Evolutionary conservation across 768 basidiomycete species (phyloP).

Genomic region (Russula emetica): DNA sequence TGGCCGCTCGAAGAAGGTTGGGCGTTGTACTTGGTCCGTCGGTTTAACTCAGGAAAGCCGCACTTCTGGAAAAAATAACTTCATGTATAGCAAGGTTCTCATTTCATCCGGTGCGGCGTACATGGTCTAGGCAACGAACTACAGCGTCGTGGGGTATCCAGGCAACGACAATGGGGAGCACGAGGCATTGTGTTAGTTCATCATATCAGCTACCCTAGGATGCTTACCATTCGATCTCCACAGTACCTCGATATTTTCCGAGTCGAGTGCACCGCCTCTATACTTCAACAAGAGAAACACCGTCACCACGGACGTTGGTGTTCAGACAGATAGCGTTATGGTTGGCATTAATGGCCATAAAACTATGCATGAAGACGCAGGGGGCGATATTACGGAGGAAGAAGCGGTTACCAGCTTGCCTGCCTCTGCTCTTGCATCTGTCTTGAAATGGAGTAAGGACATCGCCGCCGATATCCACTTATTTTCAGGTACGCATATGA

Average conservation of each 20-base stretch:
- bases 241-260: slow-evolving; percentile 50
- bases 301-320: slow-evolving; percentile 56
- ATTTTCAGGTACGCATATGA: slow-evolving; percentile 45
- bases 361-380: slow-evolving; percentile 34
- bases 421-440: slow-evolving; percentile 60
- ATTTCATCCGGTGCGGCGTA: slow-evolving; percentile 61
- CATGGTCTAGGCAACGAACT: slow-evolving; percentile 64
- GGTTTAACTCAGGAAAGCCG: background rate
- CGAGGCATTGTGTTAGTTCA: slow-evolving; percentile 60
- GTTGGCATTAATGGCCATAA: slow-evolving; percentile 35
- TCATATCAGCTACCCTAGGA: slow-evolving; percentile 4
- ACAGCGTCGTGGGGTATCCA: slow-evolving; percentile 59
- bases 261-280: slow-evolving; percentile 44
- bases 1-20: slow-evolving; percentile 73
- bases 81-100: slow-evolving; percentile 55
- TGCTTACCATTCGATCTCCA: background rate
- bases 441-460: slow-evolving; percentile 70
- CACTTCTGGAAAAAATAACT: background rate
- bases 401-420: slow-evolving; percentile 52
- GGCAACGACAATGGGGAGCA: slow-evolving; percentile 70
- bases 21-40: slow-evolving; percentile 55
- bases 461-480: slow-evolving; percentile 71
- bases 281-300: slow-evolving; percentile 50
- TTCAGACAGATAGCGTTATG: slow-evolving; percentile 48
- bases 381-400: slow-evolving; percentile 42